phyloP scores from a whole-genome alignment of 192 early-diverging fungal genomes.

The Cladochytrium replicatum region DNA sequence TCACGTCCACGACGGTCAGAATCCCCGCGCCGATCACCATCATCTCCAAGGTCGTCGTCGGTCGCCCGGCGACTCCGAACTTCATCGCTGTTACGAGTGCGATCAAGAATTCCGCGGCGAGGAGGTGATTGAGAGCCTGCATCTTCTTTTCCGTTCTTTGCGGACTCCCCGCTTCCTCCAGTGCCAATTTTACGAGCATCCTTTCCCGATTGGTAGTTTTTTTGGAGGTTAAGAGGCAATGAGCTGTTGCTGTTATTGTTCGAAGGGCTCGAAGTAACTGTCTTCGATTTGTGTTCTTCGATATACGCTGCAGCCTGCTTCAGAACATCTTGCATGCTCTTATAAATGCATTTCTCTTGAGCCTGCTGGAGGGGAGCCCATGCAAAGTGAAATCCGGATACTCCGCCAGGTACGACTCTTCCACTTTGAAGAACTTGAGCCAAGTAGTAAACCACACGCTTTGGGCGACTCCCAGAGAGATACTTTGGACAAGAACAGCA shows the following conservation, averaged over 20 bases:
- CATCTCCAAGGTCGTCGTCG: neutral
- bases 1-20: no score
- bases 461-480: constrained; percentile 69
- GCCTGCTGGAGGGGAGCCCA: constrained; percentile 64
- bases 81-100: neutral
- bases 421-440: constrained; percentile 52
- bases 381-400: constrained; percentile 56
- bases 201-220: no score
- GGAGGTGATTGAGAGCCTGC: no score
- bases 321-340: constrained; percentile 77
- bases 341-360: constrained; percentile 55
- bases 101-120: neutral
- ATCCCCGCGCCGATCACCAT: no score
- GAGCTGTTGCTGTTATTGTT: no score
- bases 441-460: constrained; percentile 69
- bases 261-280: no score
- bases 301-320: constrained; percentile 56
- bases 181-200: neutral
- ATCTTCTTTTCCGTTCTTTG: no score
- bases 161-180: neutral
- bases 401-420: constrained; percentile 46
- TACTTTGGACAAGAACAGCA: constrained; percentile 37
- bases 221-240: neutral
- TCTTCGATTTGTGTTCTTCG: constrained; percentile 35
- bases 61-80: neutral